Evolutionary conservation across 495 filamentous ascomycete genomes (phyloP), one percentile per base, ranked within the genome.

Genomic region (Xylaria venustula): DNA sequence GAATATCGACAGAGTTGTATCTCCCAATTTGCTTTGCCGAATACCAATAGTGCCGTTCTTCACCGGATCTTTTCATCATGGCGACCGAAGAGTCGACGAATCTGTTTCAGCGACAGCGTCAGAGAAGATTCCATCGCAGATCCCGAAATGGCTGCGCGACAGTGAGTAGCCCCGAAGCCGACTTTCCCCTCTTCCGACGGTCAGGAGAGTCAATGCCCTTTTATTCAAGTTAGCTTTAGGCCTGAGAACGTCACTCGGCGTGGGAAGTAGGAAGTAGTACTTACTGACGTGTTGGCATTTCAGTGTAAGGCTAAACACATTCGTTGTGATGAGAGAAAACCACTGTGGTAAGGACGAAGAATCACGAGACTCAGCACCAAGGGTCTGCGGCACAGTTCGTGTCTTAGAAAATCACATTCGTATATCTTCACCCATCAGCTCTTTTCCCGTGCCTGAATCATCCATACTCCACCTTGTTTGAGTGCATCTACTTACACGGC

Each of bases 291-390:
- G 28, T 30, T n/a, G n/a, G n/a, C 6, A n/a, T 17, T 53, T 2
- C 15, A 61, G 58, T 72, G 71, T 60, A 72, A 71, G 50, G 47
- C 64, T 23, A 68, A 71, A 60, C 71, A 74, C 47, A 70, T 74
- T 28, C 64, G 67, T 15, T 72, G 71, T 62, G 67, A 74, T 41
- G 69, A 74, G 64, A 65, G 64, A 52, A 70, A 52, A 58, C 69
- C 69, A 36, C 67, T 72, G 32, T 74, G 71, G 69, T 72, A 67
- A 65, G 71, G 57, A 7, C 36, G 5, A 34, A 34, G 30, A n/a
- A 34, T 34, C 59, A 57, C 45, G 58, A 54, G 59, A 49, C 58
- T 37, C 23, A 34, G 40, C 20, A 30, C 25, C 41, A 15, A 12
- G 30, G 26, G 40, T 42, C 45, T 2, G 45, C 28, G 32, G 32